These are phyloP conservation scores for Ceratocystis smalleyi DNA, from an alignment of 2,329 filamentous ascomycete genomes.

Conservation along the genomic window DNA sequence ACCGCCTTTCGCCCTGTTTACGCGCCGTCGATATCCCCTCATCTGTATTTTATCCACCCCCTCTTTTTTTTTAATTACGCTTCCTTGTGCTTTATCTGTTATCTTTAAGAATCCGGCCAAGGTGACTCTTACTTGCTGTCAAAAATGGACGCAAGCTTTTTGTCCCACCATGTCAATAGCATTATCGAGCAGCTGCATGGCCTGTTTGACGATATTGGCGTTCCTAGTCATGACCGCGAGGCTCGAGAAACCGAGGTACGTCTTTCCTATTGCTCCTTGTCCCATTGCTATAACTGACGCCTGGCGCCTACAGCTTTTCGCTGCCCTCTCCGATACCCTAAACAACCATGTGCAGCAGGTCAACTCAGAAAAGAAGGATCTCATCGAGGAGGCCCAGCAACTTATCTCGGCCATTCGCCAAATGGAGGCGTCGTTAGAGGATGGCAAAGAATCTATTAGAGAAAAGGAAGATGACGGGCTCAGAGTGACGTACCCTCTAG, in stretches of 20 bases:
- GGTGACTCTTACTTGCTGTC: background rate
- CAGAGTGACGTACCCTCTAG: constrained; percentile 68
- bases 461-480: constrained; percentile 54
- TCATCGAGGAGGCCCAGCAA: constrained; percentile 77
- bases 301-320: constrained; percentile 53
- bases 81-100: background rate
- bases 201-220: constrained; percentile 93
- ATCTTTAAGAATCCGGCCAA: background rate
- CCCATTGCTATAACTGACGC: background rate
- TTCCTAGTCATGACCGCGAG: constrained; percentile 86
- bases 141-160: constrained; percentile 77
- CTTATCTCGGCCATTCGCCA: constrained; percentile 77
- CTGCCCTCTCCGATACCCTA: constrained; percentile 77
- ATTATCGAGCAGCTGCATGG: constrained; percentile 88
- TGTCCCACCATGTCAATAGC: constrained; percentile 86
- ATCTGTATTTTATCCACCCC: constrained; percentile 1
- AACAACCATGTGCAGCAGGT: constrained; percentile 80
- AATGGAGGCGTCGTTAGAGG: constrained; percentile 82
- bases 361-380: constrained; percentile 70
- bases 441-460: constrained; percentile 48
- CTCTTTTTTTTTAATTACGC: background rate
- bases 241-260: constrained; percentile 74
- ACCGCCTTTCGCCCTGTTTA: background rate
- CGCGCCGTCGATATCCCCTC: background rate
- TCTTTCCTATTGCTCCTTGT: background rate